Evolutionary conservation across 2,329 filamentous ascomycete genomes (phyloP).

Genomic region (Pseudogymnoascus sp.): DNA sequence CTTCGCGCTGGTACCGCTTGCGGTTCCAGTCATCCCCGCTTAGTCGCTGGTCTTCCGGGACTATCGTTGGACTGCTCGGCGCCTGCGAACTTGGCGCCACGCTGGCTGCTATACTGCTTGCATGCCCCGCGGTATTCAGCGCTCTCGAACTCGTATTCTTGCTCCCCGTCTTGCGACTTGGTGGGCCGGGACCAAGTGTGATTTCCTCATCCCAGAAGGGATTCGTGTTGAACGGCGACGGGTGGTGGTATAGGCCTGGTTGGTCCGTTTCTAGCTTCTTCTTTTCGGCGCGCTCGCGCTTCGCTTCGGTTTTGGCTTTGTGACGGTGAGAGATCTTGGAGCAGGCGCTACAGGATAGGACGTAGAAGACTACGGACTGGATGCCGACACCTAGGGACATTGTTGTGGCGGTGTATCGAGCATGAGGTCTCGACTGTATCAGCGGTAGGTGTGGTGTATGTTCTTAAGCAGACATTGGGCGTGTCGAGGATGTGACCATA

Average conservation of each 20-base stretch:
- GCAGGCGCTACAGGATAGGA: constrained; percentile 73
- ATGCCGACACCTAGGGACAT: constrained; percentile 54
- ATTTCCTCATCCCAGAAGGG: constrained; percentile 87
- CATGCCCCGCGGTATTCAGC: constrained; percentile 49
- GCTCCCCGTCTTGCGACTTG: constrained; percentile 37
- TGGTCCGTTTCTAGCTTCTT: constrained; percentile 59
- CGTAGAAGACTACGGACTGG: constrained; percentile 72
- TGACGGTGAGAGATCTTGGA: constrained; percentile 61
- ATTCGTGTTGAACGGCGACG: constrained; percentile 77
- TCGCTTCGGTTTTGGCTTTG: constrained; percentile 64
- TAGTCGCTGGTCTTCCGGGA: constrained; percentile 38
- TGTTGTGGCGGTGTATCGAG: not conserved
- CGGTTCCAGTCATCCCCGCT: constrained; percentile 62
- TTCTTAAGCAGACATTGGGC: not conserved
- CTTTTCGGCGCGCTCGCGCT: constrained; percentile 59
- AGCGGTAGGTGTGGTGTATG: not conserved
- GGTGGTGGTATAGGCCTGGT: constrained; percentile 70
- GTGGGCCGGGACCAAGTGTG: constrained; percentile 66
- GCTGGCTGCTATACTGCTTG: constrained; percentile 42
- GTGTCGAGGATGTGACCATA: not conserved
- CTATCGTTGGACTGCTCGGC: constrained; percentile 38
- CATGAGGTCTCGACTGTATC: not conserved
- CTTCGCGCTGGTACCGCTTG: constrained; percentile 75
- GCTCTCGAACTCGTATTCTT: constrained; percentile 54
- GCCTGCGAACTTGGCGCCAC: constrained; percentile 28